Evolutionary conservation across 345 rosid genomes (phyloP), one percentile per base, ranked within the genome.

Genomic region (Eutrema yunnanense): DNA sequence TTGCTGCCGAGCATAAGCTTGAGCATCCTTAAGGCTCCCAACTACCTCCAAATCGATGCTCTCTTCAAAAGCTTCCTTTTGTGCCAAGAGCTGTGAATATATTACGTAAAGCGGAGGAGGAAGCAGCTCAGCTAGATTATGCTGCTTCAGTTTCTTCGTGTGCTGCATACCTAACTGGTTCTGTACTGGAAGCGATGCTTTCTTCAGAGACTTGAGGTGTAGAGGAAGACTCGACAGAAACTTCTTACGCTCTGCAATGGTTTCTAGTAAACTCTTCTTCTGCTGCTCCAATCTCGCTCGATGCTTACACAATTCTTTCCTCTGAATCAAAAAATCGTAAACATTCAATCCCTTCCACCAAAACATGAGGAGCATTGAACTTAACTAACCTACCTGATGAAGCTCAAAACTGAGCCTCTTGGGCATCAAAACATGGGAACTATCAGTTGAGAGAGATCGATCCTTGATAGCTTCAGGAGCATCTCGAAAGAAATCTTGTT

Each of bases 101-200:
- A 95, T 79, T 62, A 92, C 88, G 66, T 92, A 87, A 38, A 95
- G 93, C 2, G 98, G 90, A 60, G 98, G 98, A 38, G 99, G 94
- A 77, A 95, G 97, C 77, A 95, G 73, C 86, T 90, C 96, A 50
- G 99, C 94, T 3, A 84, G 72, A 72, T 79, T 83, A 63, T 85
- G 89, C 83, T 95, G 98, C 86, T 95, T 92, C 70, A 92, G 63
- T 74, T 88, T 95, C 88, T 87, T 92, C 0, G 92, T 80, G 56
- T 92, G 97, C 59, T 78, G 67, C 57, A 90, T 75, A 71, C 90
- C 94, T 64, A 95, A 76, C 53, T 95, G 99, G 72, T 73, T 90
- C 83, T 95, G 99, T 61, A 95, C 88, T 3, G 98, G 99, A 75
- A 95, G 71, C 0, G 96, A 95, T 40, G 94, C 98, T 81, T 92